Evolutionary conservation across 768 basidiomycete genomes (phyloP), one percentile per base, ranked within the genome.

Genomic region (Lepiota venenata): DNA sequence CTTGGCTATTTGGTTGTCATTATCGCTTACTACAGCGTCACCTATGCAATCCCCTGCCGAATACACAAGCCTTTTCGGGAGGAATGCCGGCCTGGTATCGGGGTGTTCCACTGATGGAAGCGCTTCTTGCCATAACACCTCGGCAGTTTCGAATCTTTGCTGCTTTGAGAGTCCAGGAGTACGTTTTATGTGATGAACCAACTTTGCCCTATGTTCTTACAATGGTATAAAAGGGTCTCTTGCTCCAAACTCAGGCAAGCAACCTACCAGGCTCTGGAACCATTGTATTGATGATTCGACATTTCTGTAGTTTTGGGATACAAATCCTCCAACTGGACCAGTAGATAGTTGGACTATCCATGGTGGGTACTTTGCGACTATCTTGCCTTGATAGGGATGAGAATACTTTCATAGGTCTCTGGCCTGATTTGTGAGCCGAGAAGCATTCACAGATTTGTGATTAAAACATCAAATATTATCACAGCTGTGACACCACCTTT

Each of bases 311-410:
- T 87, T 89, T 68, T 90, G 88, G 87, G 86, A 89, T 57, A 85
- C 82, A 2, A 61, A 81, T 44, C 81, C 84, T 0, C 65, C 77
- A 2, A 82, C 80, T 16, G 87, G 88, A 10, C 88, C 88, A 4
- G 65, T 64, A 9, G 60, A 85, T 60, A 84, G 82, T 61, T 90
- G 88, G 87, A 90, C 86, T 1, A 83, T 88, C 55, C 87, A 87
- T 50, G 85, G 87, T 83, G 55, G 44, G 77, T 60, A n/a, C 21
- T 47, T 22, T 2, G 18, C n/a, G 14, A 27, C 11, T 22, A 29
- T 25, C n/a, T n/a, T 14, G 56, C 16, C 6, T 8, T 41, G 9
- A 18, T 9, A 4, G n/a, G n/a, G 40, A n/a, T 25, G 43, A 7
- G 22, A 27, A 37, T 32, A n/a, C 16, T 15, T 45, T 2, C 18